Conservation (phyloP, 129 eudicot genomes). For the Tagetes patula region DNA sequence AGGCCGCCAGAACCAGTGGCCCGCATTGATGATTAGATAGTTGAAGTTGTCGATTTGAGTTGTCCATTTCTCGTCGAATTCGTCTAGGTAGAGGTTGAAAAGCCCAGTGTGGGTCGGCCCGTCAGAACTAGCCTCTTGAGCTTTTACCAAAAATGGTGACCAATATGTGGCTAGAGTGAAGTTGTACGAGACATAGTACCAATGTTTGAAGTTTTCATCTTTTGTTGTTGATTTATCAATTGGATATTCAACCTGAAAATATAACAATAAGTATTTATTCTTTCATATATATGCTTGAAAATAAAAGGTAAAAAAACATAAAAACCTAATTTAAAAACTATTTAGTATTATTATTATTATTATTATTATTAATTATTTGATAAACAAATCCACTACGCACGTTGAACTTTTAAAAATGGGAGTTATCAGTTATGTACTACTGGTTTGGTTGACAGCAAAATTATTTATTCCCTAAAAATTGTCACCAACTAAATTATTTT, state of each 20-base stretch:
- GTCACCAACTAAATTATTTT: constrained; percentile 31
- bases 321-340: not conserved
- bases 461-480: constrained; percentile 43
- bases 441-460: constrained; percentile 46
- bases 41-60: constrained; percentile 49
- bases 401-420: constrained; percentile 17
- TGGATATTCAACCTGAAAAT: constrained; percentile 68
- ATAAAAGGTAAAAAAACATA: not conserved
- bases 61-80: constrained; percentile 70
- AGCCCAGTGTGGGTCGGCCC: constrained; percentile 65
- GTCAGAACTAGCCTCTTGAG: constrained; percentile 49
- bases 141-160: constrained; percentile 63
- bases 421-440: constrained; percentile 14
- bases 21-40: constrained; percentile 52
- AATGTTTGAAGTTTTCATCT: constrained; percentile 69
- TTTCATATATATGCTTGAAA: not conserved
- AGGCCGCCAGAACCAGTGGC: constrained; percentile 70
- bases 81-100: constrained; percentile 75
- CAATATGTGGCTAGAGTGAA: constrained; percentile 64
- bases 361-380: not conserved
- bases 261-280: not conserved
- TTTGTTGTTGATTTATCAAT: constrained; percentile 49
- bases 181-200: constrained; percentile 56
- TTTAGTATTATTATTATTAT: not conserved
- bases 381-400: constrained; percentile 16